A percentile compares a stretch with the other conserved stretches of the same genome.
phyloP scores from a whole-genome alignment of 768 basidiomycete species.

The Dacryopinax primogenitus region DNA sequence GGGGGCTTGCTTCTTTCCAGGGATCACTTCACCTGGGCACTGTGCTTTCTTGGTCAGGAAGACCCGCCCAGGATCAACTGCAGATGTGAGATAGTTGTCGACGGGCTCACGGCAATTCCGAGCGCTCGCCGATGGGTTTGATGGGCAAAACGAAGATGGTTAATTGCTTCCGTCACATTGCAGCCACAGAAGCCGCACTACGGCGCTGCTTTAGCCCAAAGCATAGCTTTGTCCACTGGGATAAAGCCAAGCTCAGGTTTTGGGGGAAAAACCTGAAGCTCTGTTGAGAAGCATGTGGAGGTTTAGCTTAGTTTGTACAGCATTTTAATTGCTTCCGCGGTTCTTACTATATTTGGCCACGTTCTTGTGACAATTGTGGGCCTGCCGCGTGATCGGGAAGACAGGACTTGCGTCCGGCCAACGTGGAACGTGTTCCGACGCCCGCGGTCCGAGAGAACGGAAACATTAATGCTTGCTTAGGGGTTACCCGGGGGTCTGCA shows the following conservation, averaged over 20 bases:
- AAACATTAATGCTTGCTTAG: neutral
- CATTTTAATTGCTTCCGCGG: neutral
- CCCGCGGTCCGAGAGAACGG: neutral
- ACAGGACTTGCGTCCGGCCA: neutral
- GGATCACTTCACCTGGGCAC: conserved; percentile 1
- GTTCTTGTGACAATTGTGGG: neutral
- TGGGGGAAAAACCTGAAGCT: neutral
- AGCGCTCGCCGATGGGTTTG: neutral
- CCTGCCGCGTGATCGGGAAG: neutral
- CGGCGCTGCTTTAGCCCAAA: neutral
- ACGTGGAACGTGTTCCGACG: conserved; percentile 9
- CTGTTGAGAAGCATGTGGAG: neutral
- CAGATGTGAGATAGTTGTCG: too few relatives aligned
- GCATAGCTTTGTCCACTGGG: neutral
- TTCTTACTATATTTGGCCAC: neutral
- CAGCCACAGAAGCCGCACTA: conserved; percentile 6
- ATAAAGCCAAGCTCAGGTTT: neutral
- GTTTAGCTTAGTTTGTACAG: neutral
- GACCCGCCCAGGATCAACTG: neutral
- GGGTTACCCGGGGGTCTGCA: neutral
- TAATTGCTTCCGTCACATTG: neutral
- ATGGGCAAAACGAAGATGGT: neutral
- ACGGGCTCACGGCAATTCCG: too few relatives aligned
- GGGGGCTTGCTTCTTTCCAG: conserved; percentile 5
- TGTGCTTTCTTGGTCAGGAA: neutral